Evolutionary conservation across 345 rosid genomes (phyloP), one percentile per base, ranked within the genome.

Genomic region (Kernera saxatilis): DNA sequence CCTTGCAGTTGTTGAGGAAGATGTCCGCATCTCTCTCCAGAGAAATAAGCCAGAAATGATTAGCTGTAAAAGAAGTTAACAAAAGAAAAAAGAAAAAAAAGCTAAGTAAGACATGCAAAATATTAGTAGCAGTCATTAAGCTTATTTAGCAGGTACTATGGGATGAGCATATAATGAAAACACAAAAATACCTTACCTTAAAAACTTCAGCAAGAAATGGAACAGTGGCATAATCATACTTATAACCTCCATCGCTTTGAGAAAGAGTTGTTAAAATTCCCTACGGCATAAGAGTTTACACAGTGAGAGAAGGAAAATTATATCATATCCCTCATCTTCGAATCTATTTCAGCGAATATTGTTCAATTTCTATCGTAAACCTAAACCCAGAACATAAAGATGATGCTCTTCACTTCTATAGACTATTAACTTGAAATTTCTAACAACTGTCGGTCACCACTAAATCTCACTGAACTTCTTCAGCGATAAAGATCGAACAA

Each of bases 261-360:
- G 99, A 89, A n/a, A 92, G 89, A 22, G 98, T 86, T 2, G 97
- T 95, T 61, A 92, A 80, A 55, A 95, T 95, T 58, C 99, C 99
- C 99, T 93, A 74, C 7, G 2, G 52, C 21, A 58, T 3, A 25
- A 6, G 13, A 5, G 10, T 43, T 43, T 35, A 48, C 21, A 39
- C 18, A 41, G 29, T 48, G 19, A 67, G 40, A 36, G 9, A 52
- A 59, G 30, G 22, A 17, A 27, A 44, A 14, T 39, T 0, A 29
- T 5, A 27, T 11, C 35, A 23, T 11, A 25, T 12, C 5, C 8
- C 36, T 22, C 39, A 15, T 13, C 5, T 30, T 44, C 10, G 15
- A 15, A 50, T 63, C 63, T 13, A 10, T 62, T 62, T 7, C 7
- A 64, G 13, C 19, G 6, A 23, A 40, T 30, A 6, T 1, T 39